Base-by-base conservation (phyloP, 768 basidiomycete species). In the Nidularia pulvinata region DNA sequence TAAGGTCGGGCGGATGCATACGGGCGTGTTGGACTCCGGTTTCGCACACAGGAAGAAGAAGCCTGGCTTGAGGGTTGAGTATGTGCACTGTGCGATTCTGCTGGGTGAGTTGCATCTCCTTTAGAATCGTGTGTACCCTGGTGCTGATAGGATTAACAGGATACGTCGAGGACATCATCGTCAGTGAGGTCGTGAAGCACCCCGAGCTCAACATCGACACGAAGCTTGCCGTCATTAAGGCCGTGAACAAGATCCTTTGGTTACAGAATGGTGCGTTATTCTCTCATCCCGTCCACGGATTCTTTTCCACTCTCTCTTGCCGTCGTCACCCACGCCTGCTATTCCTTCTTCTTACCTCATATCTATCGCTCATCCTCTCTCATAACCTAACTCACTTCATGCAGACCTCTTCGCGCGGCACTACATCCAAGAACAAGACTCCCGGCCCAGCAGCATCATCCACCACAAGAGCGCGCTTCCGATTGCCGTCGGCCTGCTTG, bases 1-100 rank as follows among this genome's bases (percentile, higher is more conserved):
- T 55, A 74, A 72, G 51, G 74, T 76, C 43, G 73, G 72, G 2
- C 57, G 72, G 44, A 75, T 75, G 73, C 74, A 76, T 55, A 75
- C 73, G 3, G 74, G 73, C 19, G 69, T 46, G 9, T 7, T 10
- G 45, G 45, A 62, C 7, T 62, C 66, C 25, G 67, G 72, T 0
- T 74, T 76, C 61, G 69, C 68, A 54, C 74, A 73, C 48, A 61
- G 69, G 73, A 68, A 51, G n/a, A 59, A 57, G 39, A 57, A 56
- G 54, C 53, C 58, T 39, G 53, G 48, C 6, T 52, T 74, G 63
- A 69, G 57, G 59, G 73, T 53, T 59, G 63, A 65, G 43, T 63
- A 55, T 46, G 50, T 61, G 9, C 60, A 74, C 46, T 67, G 67
- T 46, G 70, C 66, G 0, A 50, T 72, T 44, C 63, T 69, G n/a